These are phyloP conservation scores for Linderniella brevidens DNA, from an alignment of 257 asterid species.

Conservation along the genomic window DNA sequence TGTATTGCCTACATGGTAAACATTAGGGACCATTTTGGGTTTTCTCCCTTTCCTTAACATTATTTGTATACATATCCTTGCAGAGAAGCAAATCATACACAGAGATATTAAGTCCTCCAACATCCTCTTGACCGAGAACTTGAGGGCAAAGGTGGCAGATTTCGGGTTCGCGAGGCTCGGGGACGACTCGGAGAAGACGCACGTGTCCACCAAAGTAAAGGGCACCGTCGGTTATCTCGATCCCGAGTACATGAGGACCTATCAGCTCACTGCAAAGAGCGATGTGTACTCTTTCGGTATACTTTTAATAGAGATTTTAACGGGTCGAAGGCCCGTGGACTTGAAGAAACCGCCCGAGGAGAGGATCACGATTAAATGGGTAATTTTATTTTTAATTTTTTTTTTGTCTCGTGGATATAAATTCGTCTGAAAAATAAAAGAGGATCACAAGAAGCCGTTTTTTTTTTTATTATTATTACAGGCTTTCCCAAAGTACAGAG, in stretches of 20 bases:
- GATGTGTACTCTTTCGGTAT: slow-evolving; percentile 94
- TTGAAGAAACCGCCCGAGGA: slow-evolving; percentile 49
- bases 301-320: slow-evolving; percentile 60
- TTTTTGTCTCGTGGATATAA: background rate
- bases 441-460: no score
- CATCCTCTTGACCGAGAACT: slow-evolving; percentile 78
- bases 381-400: slow-evolving; percentile 18
- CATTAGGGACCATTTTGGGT: no score
- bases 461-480: slow-evolving; percentile 13
- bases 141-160: slow-evolving; percentile 92
- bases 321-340: slow-evolving; percentile 96
- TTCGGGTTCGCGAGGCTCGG: slow-evolving; percentile 89
- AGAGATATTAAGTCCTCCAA: slow-evolving; percentile 96
- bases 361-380: slow-evolving; percentile 89
- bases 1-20: no score
- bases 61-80: slow-evolving; percentile 6
- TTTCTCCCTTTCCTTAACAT: background rate
- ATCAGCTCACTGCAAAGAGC: slow-evolving; percentile 75
- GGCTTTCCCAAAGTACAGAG: slow-evolving; percentile 59
- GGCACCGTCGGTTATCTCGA: slow-evolving; percentile 98
- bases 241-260: slow-evolving; percentile 91
- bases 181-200: slow-evolving; percentile 70
- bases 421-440: background rate
- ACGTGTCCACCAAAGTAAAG: slow-evolving; percentile 76
- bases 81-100: slow-evolving; percentile 98